Evolutionary conservation across 805 yeast genomes (phyloP).

Genomic region (Wickerhamiella allomyrinae): DNA sequence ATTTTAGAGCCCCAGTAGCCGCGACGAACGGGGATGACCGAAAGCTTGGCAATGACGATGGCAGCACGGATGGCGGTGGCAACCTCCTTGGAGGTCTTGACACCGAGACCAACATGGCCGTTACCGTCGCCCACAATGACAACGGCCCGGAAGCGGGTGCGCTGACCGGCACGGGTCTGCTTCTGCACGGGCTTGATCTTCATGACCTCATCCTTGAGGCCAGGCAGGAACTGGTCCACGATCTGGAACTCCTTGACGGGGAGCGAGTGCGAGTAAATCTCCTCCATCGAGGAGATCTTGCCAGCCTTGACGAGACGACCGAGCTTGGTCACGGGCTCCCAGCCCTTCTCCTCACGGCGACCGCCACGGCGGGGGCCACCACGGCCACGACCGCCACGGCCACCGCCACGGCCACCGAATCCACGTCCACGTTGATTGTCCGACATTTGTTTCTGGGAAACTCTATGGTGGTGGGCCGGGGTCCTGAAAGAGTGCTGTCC

Average conservation of each 20-base stretch:
- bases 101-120: conserved; percentile 99
- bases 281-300: conserved; percentile 91
- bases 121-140: conserved; percentile 98
- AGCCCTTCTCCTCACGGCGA: conserved; percentile 93
- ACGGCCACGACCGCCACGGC: conserved; percentile 24
- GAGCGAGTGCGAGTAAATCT: conserved; percentile 97
- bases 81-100: conserved; percentile 99
- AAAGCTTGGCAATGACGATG: conserved; percentile 95
- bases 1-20: conserved; percentile 99
- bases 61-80: conserved; percentile 99
- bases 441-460: conserved; percentile 1
- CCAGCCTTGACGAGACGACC: conserved; percentile 99
- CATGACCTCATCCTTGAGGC: conserved; percentile 96
- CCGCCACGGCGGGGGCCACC: conserved; percentile 58
- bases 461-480: too few species aligned
- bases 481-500: too few species aligned
- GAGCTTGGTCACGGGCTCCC: conserved; percentile 99
- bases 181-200: conserved; percentile 99
- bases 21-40: conserved; percentile 99
- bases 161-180: conserved; percentile 99
- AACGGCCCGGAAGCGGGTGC: conserved; percentile 99
- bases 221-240: conserved; percentile 92
- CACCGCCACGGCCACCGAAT: conserved; percentile 28
- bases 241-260: conserved; percentile 99
- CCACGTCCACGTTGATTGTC: conserved; percentile 24